phyloP scores from a whole-genome alignment of 345 rosid genomes.

The Acer saccharum region DNA sequence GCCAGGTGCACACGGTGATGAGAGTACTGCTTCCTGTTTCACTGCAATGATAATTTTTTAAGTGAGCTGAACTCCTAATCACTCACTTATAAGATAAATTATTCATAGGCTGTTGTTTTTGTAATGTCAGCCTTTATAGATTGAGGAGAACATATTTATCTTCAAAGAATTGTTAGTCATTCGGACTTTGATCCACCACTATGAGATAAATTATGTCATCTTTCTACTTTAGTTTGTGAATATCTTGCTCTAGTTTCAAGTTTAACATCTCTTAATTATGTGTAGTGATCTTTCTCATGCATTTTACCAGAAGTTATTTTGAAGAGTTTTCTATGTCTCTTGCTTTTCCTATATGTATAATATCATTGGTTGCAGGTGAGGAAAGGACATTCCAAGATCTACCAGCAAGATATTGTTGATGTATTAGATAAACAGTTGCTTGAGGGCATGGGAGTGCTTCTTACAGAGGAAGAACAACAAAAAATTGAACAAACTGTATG shows the following conservation, averaged over 20 bases:
- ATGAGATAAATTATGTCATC: constrained; percentile 8
- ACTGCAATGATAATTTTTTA: neutral
- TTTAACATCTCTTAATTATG: constrained; percentile 3
- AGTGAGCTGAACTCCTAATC: neutral
- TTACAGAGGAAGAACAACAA: constrained; percentile 95
- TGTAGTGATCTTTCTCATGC: constrained; percentile 4
- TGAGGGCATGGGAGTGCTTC: constrained; percentile 98
- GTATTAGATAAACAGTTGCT: constrained; percentile 95
- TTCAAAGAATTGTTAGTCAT: neutral
- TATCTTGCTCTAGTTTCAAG: neutral
- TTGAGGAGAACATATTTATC: neutral
- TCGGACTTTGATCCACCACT: neutral
- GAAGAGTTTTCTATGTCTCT: constrained; percentile 11
- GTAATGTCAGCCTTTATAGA: too few relatives aligned
- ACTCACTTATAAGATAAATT: neutral
- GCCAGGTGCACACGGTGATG: neutral
- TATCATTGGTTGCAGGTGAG: constrained; percentile 61
- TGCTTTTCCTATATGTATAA: constrained; percentile 3
- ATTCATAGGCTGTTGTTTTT: neutral
- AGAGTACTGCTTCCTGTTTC: neutral
- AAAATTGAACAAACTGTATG: constrained; percentile 88
- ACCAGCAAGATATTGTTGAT: constrained; percentile 87
- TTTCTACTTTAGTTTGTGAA: constrained; percentile 2
- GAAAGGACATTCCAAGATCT: constrained; percentile 76
- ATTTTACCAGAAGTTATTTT: constrained; percentile 13